A percentile compares a stretch with the other conserved stretches of the same genome.
Evolutionary conservation across 176 grass and related monocot genomes (phyloP).

Genomic region (Calamus simplicifolius): DNA sequence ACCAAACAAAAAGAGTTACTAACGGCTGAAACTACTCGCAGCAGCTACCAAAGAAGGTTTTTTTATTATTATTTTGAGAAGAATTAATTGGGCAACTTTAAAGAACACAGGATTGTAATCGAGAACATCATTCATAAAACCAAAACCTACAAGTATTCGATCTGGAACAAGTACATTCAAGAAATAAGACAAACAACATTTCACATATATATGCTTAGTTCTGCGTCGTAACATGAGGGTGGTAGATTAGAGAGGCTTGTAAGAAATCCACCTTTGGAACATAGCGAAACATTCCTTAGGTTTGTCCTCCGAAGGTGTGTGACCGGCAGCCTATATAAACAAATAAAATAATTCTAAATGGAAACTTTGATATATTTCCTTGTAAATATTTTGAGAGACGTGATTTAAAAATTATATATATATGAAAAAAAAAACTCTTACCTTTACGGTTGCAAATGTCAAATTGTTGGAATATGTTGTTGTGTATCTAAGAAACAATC

Average conservation of each 20-base stretch:
- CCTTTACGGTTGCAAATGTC: constrained; percentile 9
- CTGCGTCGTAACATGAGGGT: too few species aligned
- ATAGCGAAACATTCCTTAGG: background rate
- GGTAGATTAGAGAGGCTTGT: background rate
- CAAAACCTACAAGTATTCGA: too few species aligned
- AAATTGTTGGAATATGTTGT: background rate
- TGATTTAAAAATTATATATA: background rate
- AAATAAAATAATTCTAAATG: background rate
- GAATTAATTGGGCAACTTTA: too few species aligned
- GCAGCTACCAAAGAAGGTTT: too few species aligned
- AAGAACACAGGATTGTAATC: too few species aligned
- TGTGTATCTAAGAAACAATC: background rate
- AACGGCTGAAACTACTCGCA: too few species aligned
- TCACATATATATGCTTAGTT: too few species aligned
- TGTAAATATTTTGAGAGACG: background rate
- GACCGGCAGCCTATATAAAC: background rate
- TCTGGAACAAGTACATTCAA: too few species aligned
- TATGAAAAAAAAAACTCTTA: background rate
- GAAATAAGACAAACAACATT: too few species aligned
- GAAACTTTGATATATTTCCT: background rate
- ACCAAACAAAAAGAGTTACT: too few species aligned
- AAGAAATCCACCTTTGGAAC: background rate
- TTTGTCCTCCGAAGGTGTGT: background rate
- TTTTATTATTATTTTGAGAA: too few species aligned
- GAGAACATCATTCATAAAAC: too few species aligned